phyloP scores from a whole-genome alignment of 2,329 filamentous ascomycete species.

The Colletotrichum paranaense region DNA sequence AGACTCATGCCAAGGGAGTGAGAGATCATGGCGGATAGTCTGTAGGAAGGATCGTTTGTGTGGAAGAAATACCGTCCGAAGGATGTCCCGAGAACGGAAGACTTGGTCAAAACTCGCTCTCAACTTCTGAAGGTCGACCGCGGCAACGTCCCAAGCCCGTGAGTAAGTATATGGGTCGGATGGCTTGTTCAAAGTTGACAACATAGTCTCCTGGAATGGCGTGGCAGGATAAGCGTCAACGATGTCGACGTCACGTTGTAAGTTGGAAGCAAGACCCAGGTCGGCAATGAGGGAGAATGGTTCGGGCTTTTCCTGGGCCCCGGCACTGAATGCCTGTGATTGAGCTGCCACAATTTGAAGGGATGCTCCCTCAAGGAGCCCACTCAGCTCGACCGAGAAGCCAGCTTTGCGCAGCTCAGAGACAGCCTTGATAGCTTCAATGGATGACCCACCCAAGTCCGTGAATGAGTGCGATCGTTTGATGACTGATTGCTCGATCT shows the following conservation, averaged over 20 bases:
- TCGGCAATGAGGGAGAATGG: conserved; percentile 33
- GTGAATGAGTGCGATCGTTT: conserved; percentile 28
- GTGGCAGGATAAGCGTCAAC: conserved; percentile 40
- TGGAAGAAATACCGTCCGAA: conserved; percentile 36
- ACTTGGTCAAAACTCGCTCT: conserved; percentile 30
- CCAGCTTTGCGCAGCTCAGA: conserved; percentile 13
- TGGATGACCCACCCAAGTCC: conserved; percentile 37
- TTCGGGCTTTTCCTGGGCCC: background rate
- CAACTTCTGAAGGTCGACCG: conserved; percentile 27
- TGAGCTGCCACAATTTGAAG: background rate
- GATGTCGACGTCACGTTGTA: background rate
- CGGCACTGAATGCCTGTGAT: background rate
- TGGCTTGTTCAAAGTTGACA: conserved; percentile 26
- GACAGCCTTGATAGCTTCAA: conserved; percentile 36
- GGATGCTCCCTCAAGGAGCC: background rate
- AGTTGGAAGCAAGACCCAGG: background rate
- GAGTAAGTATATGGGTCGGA: conserved; percentile 36
- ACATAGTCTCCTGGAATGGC: conserved; percentile 38
- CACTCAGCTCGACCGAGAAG: background rate
- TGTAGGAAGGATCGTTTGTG: conserved; percentile 1
- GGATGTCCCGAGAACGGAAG: conserved; percentile 29
- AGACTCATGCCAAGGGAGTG: background rate
- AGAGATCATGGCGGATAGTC: background rate
- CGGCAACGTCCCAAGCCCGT: conserved; percentile 32
- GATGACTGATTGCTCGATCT: conserved; percentile 23